Percentiles rank a stretch among this genome's conserved stretches.
These are phyloP conservation scores for Quillaja saponaria DNA, from an alignment of 306 rosid species.

Conservation along the genomic window DNA sequence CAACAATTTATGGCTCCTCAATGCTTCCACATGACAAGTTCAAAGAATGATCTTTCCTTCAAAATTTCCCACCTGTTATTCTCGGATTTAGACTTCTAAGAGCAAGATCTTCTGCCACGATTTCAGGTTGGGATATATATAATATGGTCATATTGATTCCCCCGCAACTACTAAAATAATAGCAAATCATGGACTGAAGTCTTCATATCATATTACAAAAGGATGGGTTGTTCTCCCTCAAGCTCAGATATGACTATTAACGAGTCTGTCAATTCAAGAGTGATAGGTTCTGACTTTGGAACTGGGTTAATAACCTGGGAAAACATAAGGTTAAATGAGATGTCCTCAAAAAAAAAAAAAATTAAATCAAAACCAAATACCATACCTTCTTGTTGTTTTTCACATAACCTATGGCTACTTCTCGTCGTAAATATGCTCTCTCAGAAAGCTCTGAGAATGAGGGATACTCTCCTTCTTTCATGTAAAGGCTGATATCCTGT, in stretches of 20 bases:
- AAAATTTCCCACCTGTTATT: no score
- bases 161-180: no score
- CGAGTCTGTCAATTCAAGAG: constrained; percentile 71
- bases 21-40: no score
- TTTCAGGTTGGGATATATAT: no score
- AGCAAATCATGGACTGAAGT: no score
- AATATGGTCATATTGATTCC: no score
- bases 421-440: constrained; percentile 81
- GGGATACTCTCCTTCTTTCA: constrained; percentile 87
- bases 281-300: constrained; percentile 80
- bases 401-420: constrained; percentile 94
- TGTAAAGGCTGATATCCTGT: constrained; percentile 78
- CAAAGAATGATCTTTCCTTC: no score
- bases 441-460: constrained; percentile 78
- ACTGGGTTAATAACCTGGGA: constrained; percentile 85
- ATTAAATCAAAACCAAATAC: constrained; percentile 19
- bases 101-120: no score
- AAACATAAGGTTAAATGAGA: constrained; percentile 33
- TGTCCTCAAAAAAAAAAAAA: neutral
- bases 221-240: constrained; percentile 80
- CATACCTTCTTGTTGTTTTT: constrained; percentile 75
- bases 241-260: constrained; percentile 92
- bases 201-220: constrained; percentile 19
- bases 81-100: no score
- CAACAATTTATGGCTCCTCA: no score